Base-by-base conservation (phyloP, 768 basidiomycete species). In the Auriscalpium vulgare region DNA sequence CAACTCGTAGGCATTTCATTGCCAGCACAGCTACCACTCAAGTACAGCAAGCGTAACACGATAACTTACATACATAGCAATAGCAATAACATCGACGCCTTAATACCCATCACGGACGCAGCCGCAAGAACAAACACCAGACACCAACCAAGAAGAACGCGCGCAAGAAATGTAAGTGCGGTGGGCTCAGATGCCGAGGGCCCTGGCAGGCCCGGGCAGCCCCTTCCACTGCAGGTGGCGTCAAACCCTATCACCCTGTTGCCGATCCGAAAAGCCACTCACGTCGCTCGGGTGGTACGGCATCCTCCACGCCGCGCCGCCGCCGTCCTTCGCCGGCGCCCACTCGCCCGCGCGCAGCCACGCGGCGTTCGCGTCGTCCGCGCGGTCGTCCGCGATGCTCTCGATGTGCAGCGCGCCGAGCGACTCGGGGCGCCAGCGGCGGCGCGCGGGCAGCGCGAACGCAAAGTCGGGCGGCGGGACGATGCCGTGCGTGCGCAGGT, bases 401-500 rank as follows among this genome's bases (percentile, higher is more conserved):
- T 43, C 40, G 40, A 43, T 13, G 14, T 14, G 14, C 14, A 43
- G 40, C 14, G 40, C 40, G 6, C 4, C 40, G 40, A 43, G 40
- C 14, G 14, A 14, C 40, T 1, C 17, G 40, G 40, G 40, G 40
- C 40, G 40, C 40, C 40, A 43, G 40, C 40, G 40, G 40, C 40
- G 40, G 4, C 40, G 14, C 17, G 40, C 14, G 40, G 40, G 17
- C 40, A 17, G 40, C 17, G 40, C 72, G 55, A 78, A 60, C 48
- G 78, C 75, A 37, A 71, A 70, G 46, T 79, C 77, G 60, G 78
- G 77, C 45, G 74, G 75, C 23, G 78, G 67, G 43, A 64, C 71
- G 45, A 84, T 75, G 23, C 85, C 85, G 61, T 91, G 88, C 1
- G 85, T 89, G 47, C 86, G 84, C 38, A 88, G 75, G 64, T 91